Base-by-base conservation (phyloP, 2,329 filamentous ascomycete species). In the Alternaria alternata region DNA sequence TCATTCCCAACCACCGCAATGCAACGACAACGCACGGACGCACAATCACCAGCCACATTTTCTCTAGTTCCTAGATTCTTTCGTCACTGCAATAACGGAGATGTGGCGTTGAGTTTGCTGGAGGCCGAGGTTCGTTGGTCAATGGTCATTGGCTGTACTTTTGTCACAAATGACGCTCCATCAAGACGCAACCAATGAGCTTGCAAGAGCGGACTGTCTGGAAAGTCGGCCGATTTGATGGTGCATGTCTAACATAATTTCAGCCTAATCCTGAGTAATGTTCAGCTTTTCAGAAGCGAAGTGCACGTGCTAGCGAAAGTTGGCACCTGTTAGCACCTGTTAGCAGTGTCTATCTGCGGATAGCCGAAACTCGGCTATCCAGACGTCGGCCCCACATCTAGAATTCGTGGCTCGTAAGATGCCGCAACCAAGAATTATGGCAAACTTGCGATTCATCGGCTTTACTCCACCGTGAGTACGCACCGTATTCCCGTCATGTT, bases 291-390 rank as follows among this genome's bases (percentile, higher is more conserved):
- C 32, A 49, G 20, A 36, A 38, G 16, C 16, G 18, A 36, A 48
- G 30, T 36, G 46, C 46, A 14, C 14, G n/a, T 32, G 20, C 46
- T 49, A 49, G 20, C 32, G 24, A 24, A 36, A 49, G 8, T 34
- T 26, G 24, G 5, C 34, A 34, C 24, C 24, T 26, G 6, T 24
- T 26, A 36, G 5, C 34, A 34, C 30, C 36, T 24, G 20, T 18
- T 49, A 36, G 22, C 32, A 49, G 32, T 22, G 8, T 49, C 32
- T 20, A 26, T 38, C 32, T 49, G 46, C 20, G 46, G 7, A 48
- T 34, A 48, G 46, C 46, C 46, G 44, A 49, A 34, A 7, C 32
- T 49, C 46, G 46, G 46, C 46, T 49, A 49, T 7, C 14, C 20
- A 38, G 14, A 49, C 6, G 20, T 36, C 30, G 30, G 46, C 18